phyloP scores from a whole-genome alignment of 2,329 filamentous ascomycete genomes.

The Botrytis aclada region DNA sequence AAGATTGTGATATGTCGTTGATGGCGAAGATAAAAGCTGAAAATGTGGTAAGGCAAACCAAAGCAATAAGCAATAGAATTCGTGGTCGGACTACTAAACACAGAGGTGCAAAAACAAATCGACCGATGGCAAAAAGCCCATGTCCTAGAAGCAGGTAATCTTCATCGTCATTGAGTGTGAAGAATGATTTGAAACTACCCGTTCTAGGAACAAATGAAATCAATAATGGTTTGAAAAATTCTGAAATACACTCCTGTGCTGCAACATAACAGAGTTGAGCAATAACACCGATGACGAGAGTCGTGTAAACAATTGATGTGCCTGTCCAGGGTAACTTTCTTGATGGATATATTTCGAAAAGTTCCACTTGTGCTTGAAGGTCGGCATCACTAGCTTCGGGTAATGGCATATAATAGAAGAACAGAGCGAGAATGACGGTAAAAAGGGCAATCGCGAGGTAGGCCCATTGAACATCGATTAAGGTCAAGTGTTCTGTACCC shows the following conservation, averaged over 20 bases:
- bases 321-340: conserved; percentile 33
- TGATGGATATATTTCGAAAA: conserved; percentile 27
- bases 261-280: conserved; percentile 80
- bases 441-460: conserved; percentile 78
- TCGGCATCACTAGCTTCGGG: conserved; percentile 55
- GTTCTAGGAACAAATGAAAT: conserved; percentile 41
- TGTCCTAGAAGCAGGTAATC: conserved; percentile 73
- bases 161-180: conserved; percentile 50
- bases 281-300: conserved; percentile 66
- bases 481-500: conserved; percentile 43
- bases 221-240: conserved; percentile 57
- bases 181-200: conserved; percentile 31
- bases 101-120: conserved; percentile 64
- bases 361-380: conserved; percentile 47
- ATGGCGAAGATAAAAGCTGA: conserved; percentile 49
- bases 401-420: conserved; percentile 66
- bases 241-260: conserved; percentile 63
- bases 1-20: conserved; percentile 41
- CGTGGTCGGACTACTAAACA: conserved; percentile 63
- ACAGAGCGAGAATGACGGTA: conserved; percentile 65
- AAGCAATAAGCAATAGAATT: conserved; percentile 64
- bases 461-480: conserved; percentile 79
- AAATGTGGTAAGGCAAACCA: conserved; percentile 58
- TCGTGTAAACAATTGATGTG: conserved; percentile 42
- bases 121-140: conserved; percentile 67